These are phyloP conservation scores for Wickerhamiella azymoides DNA, from an alignment of 805 yeast species.

Conservation along the genomic window DNA sequence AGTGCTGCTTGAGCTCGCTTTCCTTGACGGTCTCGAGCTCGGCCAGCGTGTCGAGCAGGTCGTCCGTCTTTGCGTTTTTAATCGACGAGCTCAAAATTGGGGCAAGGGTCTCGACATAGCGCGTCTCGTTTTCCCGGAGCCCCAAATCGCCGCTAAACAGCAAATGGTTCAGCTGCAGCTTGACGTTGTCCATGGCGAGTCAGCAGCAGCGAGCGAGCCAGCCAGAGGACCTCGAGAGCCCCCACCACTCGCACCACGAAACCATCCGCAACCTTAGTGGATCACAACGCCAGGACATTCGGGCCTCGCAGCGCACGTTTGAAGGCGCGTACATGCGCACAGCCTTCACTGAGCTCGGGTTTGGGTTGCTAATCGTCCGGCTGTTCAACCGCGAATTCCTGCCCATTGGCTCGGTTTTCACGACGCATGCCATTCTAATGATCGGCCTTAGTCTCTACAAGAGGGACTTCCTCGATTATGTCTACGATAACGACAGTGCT, in stretches of 20 bases:
- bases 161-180: conserved; percentile 8
- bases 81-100: conserved; percentile 60
- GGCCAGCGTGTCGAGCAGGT: conserved; percentile 41
- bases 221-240: neutral
- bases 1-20: conserved; percentile 43
- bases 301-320: conserved; percentile 68
- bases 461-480: conserved; percentile 17
- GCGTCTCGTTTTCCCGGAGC: conserved; percentile 1
- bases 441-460: conserved; percentile 29
- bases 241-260: neutral
- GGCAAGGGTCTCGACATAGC: conserved; percentile 60
- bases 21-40: conserved; percentile 47
- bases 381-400: conserved; percentile 50
- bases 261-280: conserved; percentile 8
- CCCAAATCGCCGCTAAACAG: conserved; percentile 8
- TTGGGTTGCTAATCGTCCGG: conserved; percentile 50
- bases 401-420: conserved; percentile 52
- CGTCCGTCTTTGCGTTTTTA: conserved; percentile 38
- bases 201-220: conserved; percentile 1
- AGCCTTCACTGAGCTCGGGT: conserved; percentile 53
- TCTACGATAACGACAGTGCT: conserved; percentile 15
- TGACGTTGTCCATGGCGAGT: conserved; percentile 7
- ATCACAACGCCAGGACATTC: conserved; percentile 22
- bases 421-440: conserved; percentile 41
- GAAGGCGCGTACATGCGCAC: conserved; percentile 74